Base-by-base conservation (phyloP, 2,329 filamentous ascomycete genomes). In the Colletotrichum sp. region DNA sequence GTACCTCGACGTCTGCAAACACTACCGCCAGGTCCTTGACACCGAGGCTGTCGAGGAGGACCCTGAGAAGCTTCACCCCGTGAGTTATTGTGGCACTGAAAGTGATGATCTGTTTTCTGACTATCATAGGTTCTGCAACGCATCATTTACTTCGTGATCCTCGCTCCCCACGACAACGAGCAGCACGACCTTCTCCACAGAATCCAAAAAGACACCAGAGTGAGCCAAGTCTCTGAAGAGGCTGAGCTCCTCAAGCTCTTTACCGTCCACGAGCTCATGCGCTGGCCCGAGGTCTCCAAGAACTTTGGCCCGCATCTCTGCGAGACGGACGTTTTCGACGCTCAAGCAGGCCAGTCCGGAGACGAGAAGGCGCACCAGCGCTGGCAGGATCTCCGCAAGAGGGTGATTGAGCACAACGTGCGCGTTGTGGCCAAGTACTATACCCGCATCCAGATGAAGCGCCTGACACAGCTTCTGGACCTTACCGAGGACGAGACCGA, bases 361-460 rank as follows among this genome's bases (percentile, higher is more conserved):
- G 96, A 98, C 80, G 90, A 94, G 77, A 96, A 98, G 86, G 94
- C 96, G 32, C 88, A 95, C 85, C 92, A 94, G 85, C 92, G 97
- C 84, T 99, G 96, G 96, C 91, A 97, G 83, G 97, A 98, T 83
- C 89, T 99, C 78, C 95, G 97, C 82, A 99, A 99, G 91, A 96
- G 97, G 69, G 97, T 99, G 77, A 99, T 99, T 81, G 97, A 99
- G 89, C 97, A 99, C 88, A 99, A 99, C 80, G 96, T 99, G 69
- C 95, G 97, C 69, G 97, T 99, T 3, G 92, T 99, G 49, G 97
- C 97, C 81, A 98, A 98, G 87, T 99, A 99, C 90, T 99, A 99
- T 88, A 99, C 97, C 26, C 95, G 97, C 80, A 98, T 99, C 83
- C 94, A 95, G 84, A 97, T 98, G 91, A 92, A 93, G 79, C 95